Evolutionary conservation across 441 rosid genomes (phyloP).

Genomic region (Populus hybrid): DNA sequence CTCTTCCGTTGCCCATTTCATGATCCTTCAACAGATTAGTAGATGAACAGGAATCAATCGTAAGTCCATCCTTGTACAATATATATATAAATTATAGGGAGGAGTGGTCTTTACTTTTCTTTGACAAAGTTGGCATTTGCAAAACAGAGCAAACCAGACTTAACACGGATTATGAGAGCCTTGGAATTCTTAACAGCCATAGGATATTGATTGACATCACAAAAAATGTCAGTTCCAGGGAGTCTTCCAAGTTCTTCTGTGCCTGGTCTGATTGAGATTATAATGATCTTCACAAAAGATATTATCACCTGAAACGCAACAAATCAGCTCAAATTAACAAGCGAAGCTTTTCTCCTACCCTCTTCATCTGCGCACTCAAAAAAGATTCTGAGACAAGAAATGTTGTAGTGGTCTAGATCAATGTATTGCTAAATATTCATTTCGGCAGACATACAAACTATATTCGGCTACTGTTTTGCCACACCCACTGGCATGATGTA

Average conservation of each 20-base stretch:
- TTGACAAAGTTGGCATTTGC: slow-evolving; percentile 70
- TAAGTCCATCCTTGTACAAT: neutral
- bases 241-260: slow-evolving; percentile 60
- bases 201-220: slow-evolving; percentile 63
- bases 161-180: slow-evolving; percentile 51
- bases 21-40: slow-evolving; percentile 35
- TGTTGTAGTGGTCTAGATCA: neutral
- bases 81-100: neutral
- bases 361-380: neutral
- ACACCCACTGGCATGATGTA: too few relatives aligned
- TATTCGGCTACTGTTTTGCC: too few relatives aligned
- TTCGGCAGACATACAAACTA: too few relatives aligned
- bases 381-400: neutral
- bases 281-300: slow-evolving; percentile 37
- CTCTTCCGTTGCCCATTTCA: slow-evolving; percentile 36
- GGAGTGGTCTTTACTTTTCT: slow-evolving; percentile 38
- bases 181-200: slow-evolving; percentile 56
- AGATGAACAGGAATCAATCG: neutral
- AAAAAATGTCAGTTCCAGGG: slow-evolving; percentile 53
- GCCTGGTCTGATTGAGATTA: slow-evolving; percentile 62
- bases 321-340: neutral
- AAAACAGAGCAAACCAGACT: slow-evolving; percentile 68
- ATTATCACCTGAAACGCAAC: slow-evolving; percentile 39
- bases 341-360: neutral
- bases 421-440: too few relatives aligned